phyloP scores from a whole-genome alignment of 2,329 filamentous ascomycete genomes.

The Ophiocordyceps camponoti-leonardi region DNA sequence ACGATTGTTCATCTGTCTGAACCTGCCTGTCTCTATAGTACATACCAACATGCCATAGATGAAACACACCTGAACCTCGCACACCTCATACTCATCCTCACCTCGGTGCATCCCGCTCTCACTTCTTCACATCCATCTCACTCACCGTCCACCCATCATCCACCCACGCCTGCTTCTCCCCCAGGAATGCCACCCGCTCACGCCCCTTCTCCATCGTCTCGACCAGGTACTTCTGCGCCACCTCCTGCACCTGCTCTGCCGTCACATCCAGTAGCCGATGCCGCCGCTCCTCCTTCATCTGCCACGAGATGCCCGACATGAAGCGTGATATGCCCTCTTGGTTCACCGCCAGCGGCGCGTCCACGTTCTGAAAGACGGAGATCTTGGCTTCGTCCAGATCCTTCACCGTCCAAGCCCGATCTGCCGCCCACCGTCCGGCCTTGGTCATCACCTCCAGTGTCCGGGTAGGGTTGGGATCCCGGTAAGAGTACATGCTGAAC shows the following conservation, averaged over 20 bases:
- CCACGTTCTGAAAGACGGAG: slow-evolving; percentile 78
- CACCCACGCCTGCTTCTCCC: slow-evolving; percentile 68
- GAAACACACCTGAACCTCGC: too few relatives aligned
- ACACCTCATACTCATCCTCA: too few relatives aligned
- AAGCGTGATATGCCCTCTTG: slow-evolving; percentile 78
- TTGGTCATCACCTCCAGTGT: slow-evolving; percentile 71
- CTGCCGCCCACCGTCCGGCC: slow-evolving; percentile 66
- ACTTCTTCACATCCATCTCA: slow-evolving; percentile 45
- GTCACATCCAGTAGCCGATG: slow-evolving; percentile 78
- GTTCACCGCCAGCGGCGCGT: slow-evolving; percentile 76
- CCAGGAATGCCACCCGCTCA: slow-evolving; percentile 57
- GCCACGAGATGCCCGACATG: slow-evolving; percentile 66
- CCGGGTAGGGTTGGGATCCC: slow-evolving; percentile 86
- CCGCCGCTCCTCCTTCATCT: slow-evolving; percentile 74
- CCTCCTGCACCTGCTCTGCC: slow-evolving; percentile 60
- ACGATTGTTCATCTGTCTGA: too few relatives aligned
- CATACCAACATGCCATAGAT: too few relatives aligned
- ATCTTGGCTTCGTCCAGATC: slow-evolving; percentile 95
- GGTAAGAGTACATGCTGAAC: slow-evolving; percentile 93
- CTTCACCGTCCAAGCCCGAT: slow-evolving; percentile 63
- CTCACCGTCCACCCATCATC: slow-evolving; percentile 60
- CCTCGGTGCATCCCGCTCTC: too few relatives aligned
- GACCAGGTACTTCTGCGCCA: slow-evolving; percentile 68
- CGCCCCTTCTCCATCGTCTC: slow-evolving; percentile 41
- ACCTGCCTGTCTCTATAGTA: too few relatives aligned